Evolutionary conservation across 1,139 yeast species (phyloP).

Genomic region (Saccharomyces hybrid): DNA sequence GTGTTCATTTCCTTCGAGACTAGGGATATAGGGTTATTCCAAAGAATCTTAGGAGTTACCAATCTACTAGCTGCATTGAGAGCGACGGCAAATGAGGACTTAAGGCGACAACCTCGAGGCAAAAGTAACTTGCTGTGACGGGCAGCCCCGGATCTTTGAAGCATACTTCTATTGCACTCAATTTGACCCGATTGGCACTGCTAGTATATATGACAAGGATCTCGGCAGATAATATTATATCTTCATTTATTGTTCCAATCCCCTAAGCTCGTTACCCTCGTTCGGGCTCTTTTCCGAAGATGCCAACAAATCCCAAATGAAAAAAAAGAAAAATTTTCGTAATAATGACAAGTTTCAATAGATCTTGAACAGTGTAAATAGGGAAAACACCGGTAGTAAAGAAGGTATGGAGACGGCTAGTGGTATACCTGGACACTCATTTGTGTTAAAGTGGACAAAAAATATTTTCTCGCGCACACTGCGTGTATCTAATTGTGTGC

Average conservation of each 20-base stretch:
- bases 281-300: neutral
- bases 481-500: constrained; percentile 67
- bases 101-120: constrained; percentile 10
- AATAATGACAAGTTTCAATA: neutral
- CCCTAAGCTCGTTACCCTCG: neutral
- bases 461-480: constrained; percentile 51
- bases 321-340: neutral
- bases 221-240: neutral
- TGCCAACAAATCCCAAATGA: neutral
- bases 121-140: neutral
- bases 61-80: constrained; percentile 71
- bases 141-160: neutral
- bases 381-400: neutral
- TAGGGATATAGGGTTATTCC: constrained; percentile 76
- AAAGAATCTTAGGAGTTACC: constrained; percentile 59
- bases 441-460: constrained; percentile 46
- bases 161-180: neutral
- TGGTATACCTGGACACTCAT: constrained; percentile 39
- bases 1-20: constrained; percentile 95
- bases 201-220: neutral
- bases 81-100: constrained; percentile 51
- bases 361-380: neutral
- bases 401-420: constrained; percentile 11
- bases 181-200: neutral
- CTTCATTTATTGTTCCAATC: neutral